These are phyloP conservation scores for Artomyces pyxidatus DNA, from an alignment of 768 basidiomycete species.

Conservation along the genomic window DNA sequence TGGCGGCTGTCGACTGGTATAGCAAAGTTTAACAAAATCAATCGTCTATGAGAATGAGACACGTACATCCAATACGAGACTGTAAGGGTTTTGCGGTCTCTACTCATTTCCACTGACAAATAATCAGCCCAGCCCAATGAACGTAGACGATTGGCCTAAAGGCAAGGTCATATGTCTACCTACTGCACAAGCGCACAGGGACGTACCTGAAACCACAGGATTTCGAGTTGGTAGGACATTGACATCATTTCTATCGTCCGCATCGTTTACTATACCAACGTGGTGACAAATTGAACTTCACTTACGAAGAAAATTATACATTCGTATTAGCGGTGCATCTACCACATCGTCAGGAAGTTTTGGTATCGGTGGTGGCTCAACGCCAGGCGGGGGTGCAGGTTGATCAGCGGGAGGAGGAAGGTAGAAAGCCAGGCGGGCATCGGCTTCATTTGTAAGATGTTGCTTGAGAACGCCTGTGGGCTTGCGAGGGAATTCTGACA, in stretches of 20 bases:
- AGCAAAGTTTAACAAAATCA: neutral
- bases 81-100: slow-evolving; percentile 57
- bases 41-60: neutral
- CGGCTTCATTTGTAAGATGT: slow-evolving; percentile 66
- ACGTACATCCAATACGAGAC: slow-evolving; percentile 85
- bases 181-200: neutral
- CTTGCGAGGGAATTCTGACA: slow-evolving; percentile 62
- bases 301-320: slow-evolving; percentile 88
- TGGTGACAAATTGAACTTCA: slow-evolving; percentile 2
- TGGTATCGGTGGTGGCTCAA: slow-evolving; percentile 36
- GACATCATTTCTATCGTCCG: slow-evolving; percentile 72
- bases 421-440: slow-evolving; percentile 59
- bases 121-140: slow-evolving; percentile 83
- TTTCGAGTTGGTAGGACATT: slow-evolving; percentile 86
- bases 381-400: slow-evolving; percentile 21
- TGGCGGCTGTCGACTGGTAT: slow-evolving; percentile 32
- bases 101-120: slow-evolving; percentile 60
- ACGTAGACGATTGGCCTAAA: slow-evolving; percentile 62
- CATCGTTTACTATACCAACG: slow-evolving; percentile 9
- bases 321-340: slow-evolving; percentile 77
- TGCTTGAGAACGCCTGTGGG: slow-evolving; percentile 56
- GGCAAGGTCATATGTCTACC: neutral
- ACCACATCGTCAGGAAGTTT: slow-evolving; percentile 52
- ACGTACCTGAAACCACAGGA: slow-evolving; percentile 69
- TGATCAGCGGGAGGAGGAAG: slow-evolving; percentile 31